Percentiles rank a stretch among this genome's conserved stretches.
phyloP scores from a whole-genome alignment of 1,139 yeast genomes.

The Pichia sp. region DNA sequence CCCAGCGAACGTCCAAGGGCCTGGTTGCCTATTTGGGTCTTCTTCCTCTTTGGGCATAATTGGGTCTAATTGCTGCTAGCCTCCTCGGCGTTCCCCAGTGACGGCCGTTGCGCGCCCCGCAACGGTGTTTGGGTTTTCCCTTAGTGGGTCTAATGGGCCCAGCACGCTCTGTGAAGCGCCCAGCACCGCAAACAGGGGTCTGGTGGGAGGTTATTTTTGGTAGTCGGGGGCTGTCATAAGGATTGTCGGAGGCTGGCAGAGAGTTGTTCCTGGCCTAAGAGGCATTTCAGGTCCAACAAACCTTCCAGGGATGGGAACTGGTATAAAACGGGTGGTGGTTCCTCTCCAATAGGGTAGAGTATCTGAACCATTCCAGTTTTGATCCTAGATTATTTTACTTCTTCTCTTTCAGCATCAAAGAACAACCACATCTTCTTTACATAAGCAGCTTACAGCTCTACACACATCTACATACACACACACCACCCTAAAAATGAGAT shows the following conservation, averaged over 20 bases:
- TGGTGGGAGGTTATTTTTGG: conserved; percentile 1
- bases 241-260: not conserved
- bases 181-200: conserved; percentile 5
- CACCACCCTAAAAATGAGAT: conserved; percentile 15
- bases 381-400: not conserved
- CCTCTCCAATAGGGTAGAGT: conserved; percentile 3
- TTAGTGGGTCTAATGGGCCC: conserved; percentile 1
- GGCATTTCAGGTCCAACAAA: not conserved
- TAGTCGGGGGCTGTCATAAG: not conserved
- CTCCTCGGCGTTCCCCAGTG: not conserved
- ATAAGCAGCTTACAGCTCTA: not conserved
- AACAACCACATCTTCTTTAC: conserved; percentile 2
- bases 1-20: not conserved
- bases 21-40: not conserved
- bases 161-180: not conserved
- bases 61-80: not conserved
- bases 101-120: conserved; percentile 2
- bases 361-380: conserved; percentile 3
- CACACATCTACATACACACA: conserved; percentile 9
- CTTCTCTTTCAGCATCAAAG: conserved; percentile 10
- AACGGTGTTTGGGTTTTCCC: conserved; percentile 6
- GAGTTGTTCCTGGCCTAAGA: not conserved
- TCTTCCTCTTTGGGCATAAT: not conserved
- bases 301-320: not conserved
- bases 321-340: conserved; percentile 6